phyloP scores from a whole-genome alignment of 176 grass and related monocot genomes.

The Thinopyrum elongatum region DNA sequence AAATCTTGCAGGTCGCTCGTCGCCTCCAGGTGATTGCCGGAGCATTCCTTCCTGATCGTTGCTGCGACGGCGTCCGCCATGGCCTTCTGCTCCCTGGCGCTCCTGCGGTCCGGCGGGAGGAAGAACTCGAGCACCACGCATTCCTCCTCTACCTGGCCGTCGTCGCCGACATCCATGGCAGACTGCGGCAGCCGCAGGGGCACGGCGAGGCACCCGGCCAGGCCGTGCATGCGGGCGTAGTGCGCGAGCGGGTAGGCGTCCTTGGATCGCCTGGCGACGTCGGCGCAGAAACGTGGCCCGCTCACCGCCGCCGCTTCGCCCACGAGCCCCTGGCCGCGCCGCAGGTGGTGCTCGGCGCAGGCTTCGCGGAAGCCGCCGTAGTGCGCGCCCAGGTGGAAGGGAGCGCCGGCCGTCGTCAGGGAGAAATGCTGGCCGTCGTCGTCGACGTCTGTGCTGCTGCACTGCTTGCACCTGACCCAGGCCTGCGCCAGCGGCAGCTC shows the following conservation, averaged over 20 bases:
- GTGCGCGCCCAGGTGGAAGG: constrained; percentile 43
- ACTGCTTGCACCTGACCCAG: constrained; percentile 65
- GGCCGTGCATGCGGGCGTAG: constrained; percentile 64
- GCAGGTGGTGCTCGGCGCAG: constrained; percentile 84
- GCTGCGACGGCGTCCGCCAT: constrained; percentile 21
- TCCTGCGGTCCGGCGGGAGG: constrained; percentile 58
- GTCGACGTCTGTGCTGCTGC: constrained; percentile 17
- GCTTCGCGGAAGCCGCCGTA: constrained; percentile 60
- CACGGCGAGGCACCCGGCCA: constrained; percentile 63
- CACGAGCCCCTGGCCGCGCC: constrained; percentile 62
- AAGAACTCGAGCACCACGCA: constrained; percentile 80
- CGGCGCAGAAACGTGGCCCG: constrained; percentile 46
- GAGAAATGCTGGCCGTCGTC: constrained; percentile 1
- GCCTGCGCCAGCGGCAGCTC: constrained; percentile 74
- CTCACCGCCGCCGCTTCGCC: constrained; percentile 36
- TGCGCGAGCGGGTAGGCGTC: constrained; percentile 79
- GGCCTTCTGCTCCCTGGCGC: constrained; percentile 38
- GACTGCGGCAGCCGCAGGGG: neutral
- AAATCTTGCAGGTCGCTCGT: constrained; percentile 6
- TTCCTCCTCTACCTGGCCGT: constrained; percentile 18
- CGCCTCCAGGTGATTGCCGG: constrained; percentile 23
- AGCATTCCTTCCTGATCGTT: constrained; percentile 38
- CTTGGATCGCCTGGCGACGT: constrained; percentile 67
- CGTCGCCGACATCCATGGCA: constrained; percentile 8
- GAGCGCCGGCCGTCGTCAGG: constrained; percentile 55